Base-by-base conservation (phyloP, 2,329 filamentous ascomycete genomes). In the Pseudogymnoascus sp. region DNA sequence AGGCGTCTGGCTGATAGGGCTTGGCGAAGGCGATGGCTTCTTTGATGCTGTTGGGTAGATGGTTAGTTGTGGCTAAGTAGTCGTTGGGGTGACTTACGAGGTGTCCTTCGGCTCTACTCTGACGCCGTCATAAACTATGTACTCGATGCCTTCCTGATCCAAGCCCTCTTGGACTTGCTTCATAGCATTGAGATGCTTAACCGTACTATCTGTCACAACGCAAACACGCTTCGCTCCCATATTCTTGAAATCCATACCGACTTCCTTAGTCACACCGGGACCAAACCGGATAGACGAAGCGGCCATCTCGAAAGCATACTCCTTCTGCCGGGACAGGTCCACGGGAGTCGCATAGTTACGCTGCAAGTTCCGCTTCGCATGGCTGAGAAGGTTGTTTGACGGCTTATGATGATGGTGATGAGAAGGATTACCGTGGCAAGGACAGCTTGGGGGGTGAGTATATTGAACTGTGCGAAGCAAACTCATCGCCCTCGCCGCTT, bases 271-370 rank as follows among this genome's bases (percentile, higher is more conserved):
- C 63, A 89, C 90, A 5, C 94, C 94, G 0, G 91, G 91, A 0
- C 94, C 94, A 70, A 97, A 99, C 11, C 94, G 86, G 71, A 99
- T 97, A 29, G 89, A 91, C 1, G 91, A 96, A 1, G 94, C 92
- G 0, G 94, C 94, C 93, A 99, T 96, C 75, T 99, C 94, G 73
- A 99, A 99, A 12, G 94, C 94, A 77, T 99, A 99, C 74, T 99
- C 94, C 74, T 95, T 96, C 71, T 92, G 84, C 66, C 86, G 83
- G 2, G 83, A 82, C 7, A 81, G 77, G 70, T 91, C 87, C 29
- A 89, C 78, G 0, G 92, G 91, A 0, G 91, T 93, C n/a, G 91
- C 92, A 74, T 83, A 86, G 59, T 78, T 79, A 35, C 84, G 69
- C 60, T 76, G 72, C 19, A 74, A 71, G 58, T 77, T 74, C 62